phyloP scores from a whole-genome alignment of 768 basidiomycete genomes.

The Rubroboletus pulcherrimus region DNA sequence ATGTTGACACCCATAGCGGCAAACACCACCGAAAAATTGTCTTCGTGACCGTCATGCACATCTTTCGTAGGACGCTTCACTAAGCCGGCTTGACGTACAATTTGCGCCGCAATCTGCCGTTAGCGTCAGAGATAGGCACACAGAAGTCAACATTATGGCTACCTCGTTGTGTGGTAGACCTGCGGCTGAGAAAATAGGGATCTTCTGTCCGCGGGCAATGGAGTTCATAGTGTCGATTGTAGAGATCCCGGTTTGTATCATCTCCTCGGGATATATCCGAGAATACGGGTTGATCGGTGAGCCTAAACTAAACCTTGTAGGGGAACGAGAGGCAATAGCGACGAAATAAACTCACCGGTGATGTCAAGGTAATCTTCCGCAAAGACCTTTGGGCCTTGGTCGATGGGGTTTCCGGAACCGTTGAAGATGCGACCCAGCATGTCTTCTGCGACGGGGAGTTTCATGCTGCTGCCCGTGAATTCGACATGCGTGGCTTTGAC shows the following conservation, averaged over 20 bases:
- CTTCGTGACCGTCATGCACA: conserved; percentile 97
- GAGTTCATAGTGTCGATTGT: conserved; percentile 98
- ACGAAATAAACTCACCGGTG: conserved; percentile 65
- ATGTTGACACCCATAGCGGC: conserved; percentile 99
- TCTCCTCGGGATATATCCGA: conserved; percentile 99
- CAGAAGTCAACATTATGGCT: conserved; percentile 19
- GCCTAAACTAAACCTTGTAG: conserved; percentile 46
- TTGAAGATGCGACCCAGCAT: conserved; percentile 99
- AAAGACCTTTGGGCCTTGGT: conserved; percentile 98
- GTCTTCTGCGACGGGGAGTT: conserved; percentile 96
- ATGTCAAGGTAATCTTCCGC: conserved; percentile 99
- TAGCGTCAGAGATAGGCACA: conserved; percentile 21
- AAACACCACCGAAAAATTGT: conserved; percentile 99
- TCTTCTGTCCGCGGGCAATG: conserved; percentile 99
- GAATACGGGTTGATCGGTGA: conserved; percentile 98
- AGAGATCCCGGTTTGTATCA: conserved; percentile 99
- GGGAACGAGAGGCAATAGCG: background rate
- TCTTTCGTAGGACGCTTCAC: conserved; percentile 97
- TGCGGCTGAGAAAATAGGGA: conserved; percentile 98
- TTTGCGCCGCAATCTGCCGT: conserved; percentile 94
- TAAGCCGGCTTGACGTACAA: conserved; percentile 97
- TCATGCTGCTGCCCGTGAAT: conserved; percentile 98
- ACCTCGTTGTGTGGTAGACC: conserved; percentile 99
- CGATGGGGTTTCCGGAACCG: conserved; percentile 96
- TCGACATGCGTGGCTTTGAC: conserved; percentile 97